Evolutionary conservation across 2,329 filamentous ascomycete species (phyloP), one percentile per base, ranked within the genome.

Genomic region (Xylariaceae sp.): DNA sequence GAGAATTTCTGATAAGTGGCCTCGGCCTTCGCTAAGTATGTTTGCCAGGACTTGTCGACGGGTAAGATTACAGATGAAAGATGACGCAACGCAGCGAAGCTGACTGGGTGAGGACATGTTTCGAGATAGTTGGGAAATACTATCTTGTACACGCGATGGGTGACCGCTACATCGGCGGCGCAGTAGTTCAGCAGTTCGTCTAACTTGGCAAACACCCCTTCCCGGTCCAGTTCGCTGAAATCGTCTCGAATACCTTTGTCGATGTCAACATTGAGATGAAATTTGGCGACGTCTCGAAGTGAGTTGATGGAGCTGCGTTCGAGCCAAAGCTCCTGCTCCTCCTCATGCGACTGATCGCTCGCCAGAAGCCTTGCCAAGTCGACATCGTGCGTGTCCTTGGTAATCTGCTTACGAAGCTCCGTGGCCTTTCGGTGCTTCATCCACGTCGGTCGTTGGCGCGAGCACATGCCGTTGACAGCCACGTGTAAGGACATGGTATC

Each of bases 401-500:
- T 75, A 30, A 90, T 78, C 51, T 81, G 83, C 41, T 95, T 89
- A 31, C 86, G 71, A 29, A 90, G 52, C 52, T 96, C 90, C 37
- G 82, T 74, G 44, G 82, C 87, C 63, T 98, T 98, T 55, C 87
- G 84, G 58, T 94, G 86, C 57, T 86, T 93, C 80, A 95, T 88
- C 92, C 92, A 98, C 0, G 86, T 94, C 7, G 93, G 92, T 31
- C 92, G 76, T 58, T 98, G 92, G 45, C 84, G 81, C 15, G 92
- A 96, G 60, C 92, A 98, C 92, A 98, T 98, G 42, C 92, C 92
- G 55, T 98, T 98, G 16, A 94, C 90, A 3, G 93, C 93, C 6
- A 94, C 90, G 56, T 98, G 92, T 14, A 98, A 66, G 2, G 90
- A 96, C 92, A 98, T 98, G 19, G 92, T 98, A 56, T 98, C 92